Percentiles rank a stretch among this genome's conserved stretches.
Conservation (phyloP, 2,329 filamentous ascomycete species). For the Helotiales sp. region DNA sequence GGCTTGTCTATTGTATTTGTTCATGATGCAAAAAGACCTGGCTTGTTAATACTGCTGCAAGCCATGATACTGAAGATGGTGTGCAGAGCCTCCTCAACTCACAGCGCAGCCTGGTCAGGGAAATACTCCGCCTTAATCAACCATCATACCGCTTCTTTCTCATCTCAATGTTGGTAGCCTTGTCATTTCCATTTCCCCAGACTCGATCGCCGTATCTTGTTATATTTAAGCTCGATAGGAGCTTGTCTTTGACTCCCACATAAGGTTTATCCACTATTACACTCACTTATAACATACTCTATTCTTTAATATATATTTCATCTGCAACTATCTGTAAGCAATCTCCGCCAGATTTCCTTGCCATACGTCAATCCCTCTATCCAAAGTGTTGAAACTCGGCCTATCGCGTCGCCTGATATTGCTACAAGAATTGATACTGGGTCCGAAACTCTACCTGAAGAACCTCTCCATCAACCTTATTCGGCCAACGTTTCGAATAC, state of each 20-base stretch:
- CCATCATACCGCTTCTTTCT: neutral
- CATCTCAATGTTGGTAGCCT: neutral
- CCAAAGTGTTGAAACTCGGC: neutral
- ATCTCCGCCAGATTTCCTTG: neutral
- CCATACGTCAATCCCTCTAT: neutral
- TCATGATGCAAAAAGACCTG: neutral
- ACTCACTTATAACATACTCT: neutral
- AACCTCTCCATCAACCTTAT: neutral
- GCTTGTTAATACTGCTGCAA: neutral
- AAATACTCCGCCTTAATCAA: neutral
- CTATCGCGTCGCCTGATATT: neutral
- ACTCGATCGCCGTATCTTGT: neutral
- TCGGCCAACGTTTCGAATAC: neutral
- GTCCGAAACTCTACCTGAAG: neutral
- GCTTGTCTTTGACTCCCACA: neutral
- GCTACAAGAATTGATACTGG: neutral
- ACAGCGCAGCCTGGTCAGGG: neutral
- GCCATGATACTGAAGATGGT: neutral
- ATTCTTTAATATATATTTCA: neutral
- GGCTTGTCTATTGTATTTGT: neutral
- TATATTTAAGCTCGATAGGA: neutral
- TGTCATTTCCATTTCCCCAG: neutral
- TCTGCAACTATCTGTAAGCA: neutral
- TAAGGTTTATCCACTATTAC: neutral
- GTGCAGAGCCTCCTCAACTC: neutral